phyloP scores from a whole-genome alignment of 140 eudicot species.

The Anethum foeniculum region DNA sequence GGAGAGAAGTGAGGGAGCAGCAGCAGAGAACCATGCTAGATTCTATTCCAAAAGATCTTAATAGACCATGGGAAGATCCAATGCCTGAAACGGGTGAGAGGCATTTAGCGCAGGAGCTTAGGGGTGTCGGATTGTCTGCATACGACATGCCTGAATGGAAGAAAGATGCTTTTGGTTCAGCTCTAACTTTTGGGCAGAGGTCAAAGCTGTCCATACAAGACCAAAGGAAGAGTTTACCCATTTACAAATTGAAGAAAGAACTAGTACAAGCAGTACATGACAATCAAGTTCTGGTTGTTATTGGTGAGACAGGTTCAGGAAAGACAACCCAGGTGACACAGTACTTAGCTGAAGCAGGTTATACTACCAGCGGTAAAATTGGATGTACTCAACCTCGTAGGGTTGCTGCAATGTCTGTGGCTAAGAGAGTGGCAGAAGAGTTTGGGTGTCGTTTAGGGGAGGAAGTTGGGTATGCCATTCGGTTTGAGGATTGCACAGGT shows the following conservation, averaged over 20 bases:
- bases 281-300: constrained; percentile 55
- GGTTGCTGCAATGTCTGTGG: constrained; percentile 43
- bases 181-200: constrained; percentile 51
- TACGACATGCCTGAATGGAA: constrained; percentile 69
- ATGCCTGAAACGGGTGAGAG: constrained; percentile 69
- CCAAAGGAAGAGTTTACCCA: constrained; percentile 52
- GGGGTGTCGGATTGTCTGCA: constrained; percentile 60
- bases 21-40: constrained; percentile 58
- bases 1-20: constrained; percentile 62
- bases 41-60: constrained; percentile 59
- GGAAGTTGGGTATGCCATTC: constrained; percentile 70
- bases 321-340: constrained; percentile 61
- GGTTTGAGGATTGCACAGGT: constrained; percentile 64
- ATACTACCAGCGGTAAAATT: constrained; percentile 44
- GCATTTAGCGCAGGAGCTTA: constrained; percentile 59
- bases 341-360: constrained; percentile 62
- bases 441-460: constrained; percentile 65
- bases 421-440: constrained; percentile 57
- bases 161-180: constrained; percentile 58
- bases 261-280: constrained; percentile 48
- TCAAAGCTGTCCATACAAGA: constrained; percentile 57
- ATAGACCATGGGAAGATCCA: constrained; percentile 68
- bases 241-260: constrained; percentile 50
- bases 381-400: constrained; percentile 38
- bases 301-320: constrained; percentile 63